Percentiles rank a stretch among this genome's conserved stretches.
Evolutionary conservation across 208 protist genomes (phyloP).

Genomic region (Vickermania spadyakhi): DNA sequence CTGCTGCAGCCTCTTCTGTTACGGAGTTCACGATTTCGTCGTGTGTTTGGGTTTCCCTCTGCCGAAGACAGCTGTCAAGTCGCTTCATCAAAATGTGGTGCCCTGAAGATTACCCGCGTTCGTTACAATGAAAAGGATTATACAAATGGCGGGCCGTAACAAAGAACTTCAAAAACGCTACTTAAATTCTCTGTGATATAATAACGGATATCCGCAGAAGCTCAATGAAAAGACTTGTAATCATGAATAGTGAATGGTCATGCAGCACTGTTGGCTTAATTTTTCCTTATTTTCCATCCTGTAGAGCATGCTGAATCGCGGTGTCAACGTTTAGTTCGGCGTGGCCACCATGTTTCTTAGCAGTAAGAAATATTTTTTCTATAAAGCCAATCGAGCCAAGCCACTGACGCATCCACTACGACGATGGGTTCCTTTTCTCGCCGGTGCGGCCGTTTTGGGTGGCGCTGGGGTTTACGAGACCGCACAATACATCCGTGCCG

Average conservation of each 20-base stretch:
- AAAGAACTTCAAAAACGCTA: too few relatives aligned
- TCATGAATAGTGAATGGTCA: too few relatives aligned
- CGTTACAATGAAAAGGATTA: too few relatives aligned
- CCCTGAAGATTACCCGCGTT: too few relatives aligned
- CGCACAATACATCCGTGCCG: constrained; percentile 44
- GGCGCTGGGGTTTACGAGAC: constrained; percentile 21
- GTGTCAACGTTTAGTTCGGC: background rate
- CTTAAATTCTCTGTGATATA: too few relatives aligned
- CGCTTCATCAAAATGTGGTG: too few relatives aligned
- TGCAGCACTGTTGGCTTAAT: too few relatives aligned
- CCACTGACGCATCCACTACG: constrained; percentile 49
- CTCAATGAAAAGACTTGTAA: too few relatives aligned
- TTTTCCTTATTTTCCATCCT: too few relatives aligned
- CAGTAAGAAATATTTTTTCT: constrained; percentile 23
- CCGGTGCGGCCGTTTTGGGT: constrained; percentile 20
- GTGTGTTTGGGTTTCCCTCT: constrained; percentile 42
- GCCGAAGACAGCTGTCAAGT: background rate
- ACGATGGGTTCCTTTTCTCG: constrained; percentile 70
- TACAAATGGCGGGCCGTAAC: too few relatives aligned
- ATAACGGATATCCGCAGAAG: too few relatives aligned
- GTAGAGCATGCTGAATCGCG: background rate
- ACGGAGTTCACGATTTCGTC: constrained; percentile 31
- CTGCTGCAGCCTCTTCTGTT: constrained; percentile 75
- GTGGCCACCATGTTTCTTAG: background rate
- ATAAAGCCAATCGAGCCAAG: constrained; percentile 30